Evolutionary conservation across 805 yeast genomes (phyloP).

Genomic region (Kuraishia piskuri): DNA sequence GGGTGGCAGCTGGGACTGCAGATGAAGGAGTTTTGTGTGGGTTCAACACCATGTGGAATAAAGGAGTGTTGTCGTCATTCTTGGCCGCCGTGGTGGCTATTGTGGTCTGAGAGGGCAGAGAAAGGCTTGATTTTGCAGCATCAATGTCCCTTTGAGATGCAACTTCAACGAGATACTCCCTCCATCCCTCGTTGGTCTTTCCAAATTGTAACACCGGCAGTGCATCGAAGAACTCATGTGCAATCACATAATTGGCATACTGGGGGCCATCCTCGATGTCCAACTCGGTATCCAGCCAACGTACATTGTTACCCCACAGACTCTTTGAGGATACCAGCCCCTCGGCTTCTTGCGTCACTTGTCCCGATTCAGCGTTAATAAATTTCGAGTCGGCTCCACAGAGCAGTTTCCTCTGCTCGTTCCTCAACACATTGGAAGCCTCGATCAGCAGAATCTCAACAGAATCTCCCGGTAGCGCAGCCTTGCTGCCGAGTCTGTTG

Average conservation of each 20-base stretch:
- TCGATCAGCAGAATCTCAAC: constrained; percentile 55
- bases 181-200: constrained; percentile 62
- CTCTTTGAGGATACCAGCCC: constrained; percentile 31
- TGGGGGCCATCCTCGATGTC: constrained; percentile 20
- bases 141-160: neutral
- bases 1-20: constrained; percentile 39
- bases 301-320: constrained; percentile 41
- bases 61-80: constrained; percentile 8
- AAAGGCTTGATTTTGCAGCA: neutral
- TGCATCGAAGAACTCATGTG: constrained; percentile 87
- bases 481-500: constrained; percentile 27
- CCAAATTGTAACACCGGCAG: constrained; percentile 67
- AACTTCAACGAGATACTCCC: constrained; percentile 62
- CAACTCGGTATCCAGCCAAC: constrained; percentile 54
- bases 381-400: constrained; percentile 25
- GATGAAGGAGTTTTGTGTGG: constrained; percentile 58
- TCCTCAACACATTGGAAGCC: constrained; percentile 57
- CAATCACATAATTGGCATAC: constrained; percentile 53
- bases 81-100: neutral
- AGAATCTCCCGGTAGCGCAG: constrained; percentile 1
- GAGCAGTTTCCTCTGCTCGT: constrained; percentile 42
- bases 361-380: neutral
- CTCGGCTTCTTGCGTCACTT: constrained; percentile 15
- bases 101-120: neutral
- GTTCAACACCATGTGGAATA: constrained; percentile 49